Evolutionary conservation across 78 protist genomes (phyloP), one percentile per base, ranked within the genome.

Genomic region (Chrysochromulina parva): DNA sequence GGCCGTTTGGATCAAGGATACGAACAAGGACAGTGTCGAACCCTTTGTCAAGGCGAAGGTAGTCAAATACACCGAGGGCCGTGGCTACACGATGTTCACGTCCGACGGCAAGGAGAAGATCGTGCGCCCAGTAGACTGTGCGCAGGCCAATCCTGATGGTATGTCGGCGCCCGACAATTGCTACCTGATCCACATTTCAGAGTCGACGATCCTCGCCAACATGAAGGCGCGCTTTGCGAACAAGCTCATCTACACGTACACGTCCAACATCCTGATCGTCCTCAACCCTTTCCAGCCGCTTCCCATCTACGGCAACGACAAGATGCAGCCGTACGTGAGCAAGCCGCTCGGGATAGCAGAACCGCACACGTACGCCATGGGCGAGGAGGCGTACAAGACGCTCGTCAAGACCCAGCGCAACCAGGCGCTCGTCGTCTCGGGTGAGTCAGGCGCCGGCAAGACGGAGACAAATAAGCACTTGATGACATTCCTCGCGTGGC

Each of bases 401-500:
- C 3, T 85, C 11, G 54, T 47, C 22, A 3, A 13, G 50, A 47
- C 52, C 13, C 3, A 19, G 11, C 10, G 6, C 38, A 48, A 14
- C 48, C 93, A 94, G 81, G 89, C 91, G 62, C 91, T 95, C 19
- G 90, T 97, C 55, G 96, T 96, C 69, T 90, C 95, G 4, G 98
- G 98, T 54, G 98, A 97, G 90, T 91, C 95, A 0, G 99, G 98
- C 53, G 28, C 85, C 22, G 90, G 90, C 14, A 74, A 86, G 85
- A 93, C 90, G 16, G 95, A 93, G 85, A 81, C 85, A 26, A 60
- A 69, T 13, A 90, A 93, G 91, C 48, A 74, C 52, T 3, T 55
- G 47, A 47, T 90, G 62, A 74, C 48, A 1, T 24, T 16, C 62
- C 22, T 78, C 47, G 59, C 97, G 98, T n/a, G 98, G 96, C 89